Percentiles rank a stretch among this genome's conserved stretches.
Conservation (phyloP, 768 basidiomycete species). For the Pilatotrama ljubarskyi region DNA sequence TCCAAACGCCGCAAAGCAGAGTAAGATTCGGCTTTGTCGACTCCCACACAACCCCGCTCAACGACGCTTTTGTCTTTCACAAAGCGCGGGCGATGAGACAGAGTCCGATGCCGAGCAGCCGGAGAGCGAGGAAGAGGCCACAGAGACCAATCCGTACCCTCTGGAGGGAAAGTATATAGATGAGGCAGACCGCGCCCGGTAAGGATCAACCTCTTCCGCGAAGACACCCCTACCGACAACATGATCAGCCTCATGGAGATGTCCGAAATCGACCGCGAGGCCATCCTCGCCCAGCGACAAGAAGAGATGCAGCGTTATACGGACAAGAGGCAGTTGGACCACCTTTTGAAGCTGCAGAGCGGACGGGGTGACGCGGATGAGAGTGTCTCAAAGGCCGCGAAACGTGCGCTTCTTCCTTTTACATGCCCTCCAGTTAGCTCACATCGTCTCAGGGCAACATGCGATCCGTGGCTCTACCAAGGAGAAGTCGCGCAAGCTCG, state of each 20-base stretch:
- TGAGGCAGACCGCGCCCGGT: slow-evolving; percentile 81
- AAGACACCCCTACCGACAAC: not conserved
- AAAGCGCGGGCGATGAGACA: slow-evolving; percentile 30
- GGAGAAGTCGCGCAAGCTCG: slow-evolving; percentile 76
- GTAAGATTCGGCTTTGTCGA: slow-evolving; percentile 43
- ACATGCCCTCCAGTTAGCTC: not conserved
- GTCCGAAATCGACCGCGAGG: slow-evolving; percentile 89
- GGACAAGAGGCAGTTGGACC: slow-evolving; percentile 69
- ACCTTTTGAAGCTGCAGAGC: slow-evolving; percentile 70
- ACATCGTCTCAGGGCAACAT: slow-evolving; percentile 60
- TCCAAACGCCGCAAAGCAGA: slow-evolving; percentile 72
- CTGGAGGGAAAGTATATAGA: slow-evolving; percentile 90
- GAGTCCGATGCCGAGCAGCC: slow-evolving; percentile 53
- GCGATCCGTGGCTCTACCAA: slow-evolving; percentile 71
- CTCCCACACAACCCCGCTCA: not conserved
- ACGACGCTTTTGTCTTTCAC: not conserved
- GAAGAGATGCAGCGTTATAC: slow-evolving; percentile 79
- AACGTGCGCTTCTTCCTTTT: slow-evolving; percentile 51
- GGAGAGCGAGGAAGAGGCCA: slow-evolving; percentile 64
- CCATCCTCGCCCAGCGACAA: slow-evolving; percentile 73
- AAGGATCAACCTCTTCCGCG: slow-evolving; percentile 35
- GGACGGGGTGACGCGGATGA: slow-evolving; percentile 51
- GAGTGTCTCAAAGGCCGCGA: slow-evolving; percentile 69
- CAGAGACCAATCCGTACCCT: slow-evolving; percentile 71
- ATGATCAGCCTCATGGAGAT: slow-evolving; percentile 65